Evolutionary conservation across 2,329 filamentous ascomycete species (phyloP).

Genomic region (Scolecobasidium constrictum): DNA sequence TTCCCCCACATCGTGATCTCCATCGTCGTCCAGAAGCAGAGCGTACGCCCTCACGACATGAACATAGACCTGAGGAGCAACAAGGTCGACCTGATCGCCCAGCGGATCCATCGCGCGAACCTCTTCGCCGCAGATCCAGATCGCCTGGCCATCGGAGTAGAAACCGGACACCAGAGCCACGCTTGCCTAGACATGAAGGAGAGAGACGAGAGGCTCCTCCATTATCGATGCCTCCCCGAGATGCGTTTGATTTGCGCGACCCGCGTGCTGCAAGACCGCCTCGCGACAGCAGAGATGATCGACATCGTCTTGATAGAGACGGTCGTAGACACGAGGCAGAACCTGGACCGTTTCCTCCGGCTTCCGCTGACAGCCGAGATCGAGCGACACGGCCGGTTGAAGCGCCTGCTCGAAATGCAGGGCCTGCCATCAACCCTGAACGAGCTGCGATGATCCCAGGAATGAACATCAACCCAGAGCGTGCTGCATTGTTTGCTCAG

Average conservation of each 20-base stretch:
- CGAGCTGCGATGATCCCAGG: constrained; percentile 28
- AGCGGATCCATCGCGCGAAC: constrained; percentile 20
- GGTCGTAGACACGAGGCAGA: constrained; percentile 4
- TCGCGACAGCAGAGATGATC: constrained; percentile 20
- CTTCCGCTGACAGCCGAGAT: constrained; percentile 2
- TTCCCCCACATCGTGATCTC: constrained; percentile 27
- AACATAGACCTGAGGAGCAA: constrained; percentile 20
- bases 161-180: constrained; percentile 25
- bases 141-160: constrained; percentile 29
- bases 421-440: constrained; percentile 28
- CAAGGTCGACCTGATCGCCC: constrained; percentile 35
- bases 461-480: constrained; percentile 29
- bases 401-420: constrained; percentile 14
- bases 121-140: constrained; percentile 23
- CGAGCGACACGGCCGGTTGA: constrained; percentile 6
- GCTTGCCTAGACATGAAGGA: constrained; percentile 13
- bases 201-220: constrained; percentile 22
- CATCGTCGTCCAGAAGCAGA: constrained; percentile 21
- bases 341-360: not conserved
- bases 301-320: constrained; percentile 1
- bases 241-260: constrained; percentile 23
- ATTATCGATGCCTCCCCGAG: constrained; percentile 18
- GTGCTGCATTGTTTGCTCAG: constrained; percentile 29
- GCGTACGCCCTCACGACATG: constrained; percentile 15
- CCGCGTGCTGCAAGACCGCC: constrained; percentile 12